phyloP scores from a whole-genome alignment of 139 green algal genomes.

The Zygnema circumcarinatum region DNA sequence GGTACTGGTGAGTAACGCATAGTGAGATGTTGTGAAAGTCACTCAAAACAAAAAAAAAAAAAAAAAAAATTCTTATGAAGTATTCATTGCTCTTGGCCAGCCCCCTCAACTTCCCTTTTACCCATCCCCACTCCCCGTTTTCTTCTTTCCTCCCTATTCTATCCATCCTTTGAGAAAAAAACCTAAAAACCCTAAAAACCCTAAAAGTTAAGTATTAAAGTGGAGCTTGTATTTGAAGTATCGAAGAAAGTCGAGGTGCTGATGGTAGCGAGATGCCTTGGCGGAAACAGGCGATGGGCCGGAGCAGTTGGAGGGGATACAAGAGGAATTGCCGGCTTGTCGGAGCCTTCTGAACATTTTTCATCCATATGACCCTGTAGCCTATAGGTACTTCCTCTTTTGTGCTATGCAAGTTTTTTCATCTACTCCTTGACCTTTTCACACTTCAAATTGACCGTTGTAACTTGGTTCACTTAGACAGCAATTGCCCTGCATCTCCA shows the following conservation, averaged over 20 bases:
- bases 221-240: too few species aligned
- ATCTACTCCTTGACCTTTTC: neutral
- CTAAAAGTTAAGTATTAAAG: too few species aligned
- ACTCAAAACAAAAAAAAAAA: too few species aligned
- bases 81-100: neutral
- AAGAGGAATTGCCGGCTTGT: slow-evolving; percentile 67
- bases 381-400: slow-evolving; percentile 62
- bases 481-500: neutral
- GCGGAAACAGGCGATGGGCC: slow-evolving; percentile 11
- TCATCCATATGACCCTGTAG: slow-evolving; percentile 79
- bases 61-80: slow-evolving; percentile 30
- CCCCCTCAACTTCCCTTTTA: slow-evolving; percentile 19
- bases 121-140: neutral
- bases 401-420: slow-evolving; percentile 5
- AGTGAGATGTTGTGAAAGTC: too few species aligned
- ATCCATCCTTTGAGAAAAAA: too few species aligned
- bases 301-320: slow-evolving; percentile 19
- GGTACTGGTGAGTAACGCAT: slow-evolving; percentile 16
- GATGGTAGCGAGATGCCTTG: too few species aligned
- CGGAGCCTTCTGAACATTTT: slow-evolving; percentile 75
- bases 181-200: too few species aligned
- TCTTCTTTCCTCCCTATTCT: neutral
- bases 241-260: too few species aligned
- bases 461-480: neutral
- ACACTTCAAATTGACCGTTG: neutral